Percentiles rank a stretch among this genome's conserved stretches.
phyloP scores from a whole-genome alignment of 2,329 filamentous ascomycete species.

The Fusarium praegraminearum region DNA sequence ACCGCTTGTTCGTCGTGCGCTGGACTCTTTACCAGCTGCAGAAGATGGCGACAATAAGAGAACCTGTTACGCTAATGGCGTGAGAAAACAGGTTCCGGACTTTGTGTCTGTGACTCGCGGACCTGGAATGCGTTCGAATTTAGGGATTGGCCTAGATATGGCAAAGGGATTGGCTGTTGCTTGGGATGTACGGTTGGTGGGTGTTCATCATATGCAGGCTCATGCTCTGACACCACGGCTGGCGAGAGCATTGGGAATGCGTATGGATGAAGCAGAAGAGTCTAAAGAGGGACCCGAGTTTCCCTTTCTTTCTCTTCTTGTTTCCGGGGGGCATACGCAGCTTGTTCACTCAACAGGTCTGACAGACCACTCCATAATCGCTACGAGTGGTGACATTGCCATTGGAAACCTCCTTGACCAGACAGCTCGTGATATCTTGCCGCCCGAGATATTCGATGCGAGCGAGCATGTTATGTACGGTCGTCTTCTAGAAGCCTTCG shows the following conservation, averaged over 20 bases:
- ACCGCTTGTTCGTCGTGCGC: constrained; percentile 72
- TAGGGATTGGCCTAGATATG: constrained; percentile 81
- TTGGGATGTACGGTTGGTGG: constrained; percentile 85
- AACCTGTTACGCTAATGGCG: constrained; percentile 33
- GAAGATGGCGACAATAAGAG: constrained; percentile 3
- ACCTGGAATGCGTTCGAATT: constrained; percentile 85
- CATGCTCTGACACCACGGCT: constrained; percentile 91
- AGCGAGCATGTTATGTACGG: constrained; percentile 81
- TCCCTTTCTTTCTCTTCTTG: constrained; percentile 88
- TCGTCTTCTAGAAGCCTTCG: constrained; percentile 81
- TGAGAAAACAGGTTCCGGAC: constrained; percentile 69
- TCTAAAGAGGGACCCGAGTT: constrained; percentile 66
- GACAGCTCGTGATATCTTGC: constrained; percentile 80
- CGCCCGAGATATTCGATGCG: constrained; percentile 64
- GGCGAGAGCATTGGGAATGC: constrained; percentile 68
- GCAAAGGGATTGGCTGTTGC: constrained; percentile 89
- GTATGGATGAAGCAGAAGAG: constrained; percentile 27
- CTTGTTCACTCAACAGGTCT: constrained; percentile 80
- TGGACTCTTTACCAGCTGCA: constrained; percentile 62
- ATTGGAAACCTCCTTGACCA: constrained; percentile 93
- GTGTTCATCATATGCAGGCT: constrained; percentile 97
- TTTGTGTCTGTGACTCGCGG: constrained; percentile 91
- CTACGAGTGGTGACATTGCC: constrained; percentile 81
- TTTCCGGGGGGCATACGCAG: constrained; percentile 92
- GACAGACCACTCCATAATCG: constrained; percentile 78